These are phyloP conservation scores for Psilocybe subaeruginosa DNA, from an alignment of 768 basidiomycete genomes.

Conservation along the genomic window DNA sequence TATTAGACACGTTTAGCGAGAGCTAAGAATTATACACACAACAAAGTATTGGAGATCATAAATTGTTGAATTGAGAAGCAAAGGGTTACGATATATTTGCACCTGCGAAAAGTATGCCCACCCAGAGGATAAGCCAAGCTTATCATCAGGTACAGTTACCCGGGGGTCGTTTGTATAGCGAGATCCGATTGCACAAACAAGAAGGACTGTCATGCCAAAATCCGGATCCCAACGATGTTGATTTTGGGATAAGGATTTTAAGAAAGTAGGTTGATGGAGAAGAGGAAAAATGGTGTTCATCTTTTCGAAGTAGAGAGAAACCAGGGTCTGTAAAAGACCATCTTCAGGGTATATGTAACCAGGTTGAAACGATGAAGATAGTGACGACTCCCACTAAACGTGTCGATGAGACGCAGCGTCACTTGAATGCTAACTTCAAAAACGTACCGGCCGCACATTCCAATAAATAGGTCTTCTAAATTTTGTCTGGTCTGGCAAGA, in stretches of 20 bases:
- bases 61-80: conserved; percentile 61
- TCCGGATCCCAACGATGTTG: conserved; percentile 49
- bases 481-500: conserved; percentile 25
- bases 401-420: neutral
- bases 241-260: conserved; percentile 46
- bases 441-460: conserved; percentile 31
- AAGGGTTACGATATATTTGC: conserved; percentile 57
- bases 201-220: conserved; percentile 62
- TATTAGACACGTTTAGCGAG: conserved; percentile 23
- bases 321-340: conserved; percentile 49
- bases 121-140: conserved; percentile 48
- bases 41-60: conserved; percentile 76
- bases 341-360: conserved; percentile 48
- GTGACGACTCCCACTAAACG: conserved; percentile 40
- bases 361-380: conserved; percentile 23
- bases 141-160: conserved; percentile 36
- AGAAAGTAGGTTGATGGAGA: conserved; percentile 70
- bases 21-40: conserved; percentile 37
- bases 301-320: conserved; percentile 60
- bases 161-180: conserved; percentile 57
- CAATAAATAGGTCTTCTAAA: conserved; percentile 32
- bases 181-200: conserved; percentile 64
- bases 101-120: conserved; percentile 68
- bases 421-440: neutral
- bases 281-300: conserved; percentile 58